A percentile compares a stretch with the other conserved stretches of the same genome.
phyloP scores from a whole-genome alignment of 2,329 filamentous ascomycete species.

The Trichophyton rubrum region DNA sequence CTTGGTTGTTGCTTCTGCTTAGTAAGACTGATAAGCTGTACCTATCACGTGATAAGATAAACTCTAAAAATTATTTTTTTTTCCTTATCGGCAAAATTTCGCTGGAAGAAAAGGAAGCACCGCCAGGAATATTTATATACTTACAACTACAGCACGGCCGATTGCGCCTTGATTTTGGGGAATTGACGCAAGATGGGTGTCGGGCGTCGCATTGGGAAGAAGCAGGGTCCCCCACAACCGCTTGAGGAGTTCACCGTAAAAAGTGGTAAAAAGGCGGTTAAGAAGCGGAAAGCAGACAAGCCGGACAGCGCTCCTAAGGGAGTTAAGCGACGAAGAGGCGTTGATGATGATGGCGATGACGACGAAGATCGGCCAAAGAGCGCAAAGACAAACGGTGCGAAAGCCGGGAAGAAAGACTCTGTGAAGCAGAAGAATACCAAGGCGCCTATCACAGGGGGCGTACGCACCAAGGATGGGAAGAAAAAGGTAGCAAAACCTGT shows the following conservation, averaged over 20 bases:
- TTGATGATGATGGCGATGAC: slow-evolving; percentile 29
- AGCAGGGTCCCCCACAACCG: slow-evolving; percentile 75
- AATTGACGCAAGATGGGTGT: slow-evolving; percentile 57
- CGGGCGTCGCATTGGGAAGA: slow-evolving; percentile 79
- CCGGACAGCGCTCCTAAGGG: slow-evolving; percentile 35
- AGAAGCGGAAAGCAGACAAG: slow-evolving; percentile 73
- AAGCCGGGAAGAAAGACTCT: slow-evolving; percentile 30
- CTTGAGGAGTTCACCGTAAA: slow-evolving; percentile 59
- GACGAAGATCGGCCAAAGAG: slow-evolving; percentile 51
- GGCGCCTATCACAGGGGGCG: not conserved
- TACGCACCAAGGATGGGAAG: slow-evolving; percentile 17
- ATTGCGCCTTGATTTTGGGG: not conserved
- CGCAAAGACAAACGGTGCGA: slow-evolving; percentile 30
- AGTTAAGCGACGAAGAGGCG: slow-evolving; percentile 12
- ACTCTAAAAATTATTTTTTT: slow-evolving; percentile 5
- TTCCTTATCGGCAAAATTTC: slow-evolving; percentile 4
- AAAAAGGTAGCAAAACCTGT: slow-evolving; percentile 27
- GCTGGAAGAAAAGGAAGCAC: not conserved
- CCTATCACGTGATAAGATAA: not conserved
- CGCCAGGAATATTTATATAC: not conserved
- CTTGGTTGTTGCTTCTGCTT: not conserved
- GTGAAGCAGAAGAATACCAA: slow-evolving; percentile 28
- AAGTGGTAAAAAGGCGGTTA: slow-evolving; percentile 52
- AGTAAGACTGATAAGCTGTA: not conserved
- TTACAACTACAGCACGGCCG: not conserved